Percentiles rank a stretch among this genome's conserved stretches.
phyloP scores from a whole-genome alignment of 768 basidiomycete genomes.

The Arthromyces matolae region DNA sequence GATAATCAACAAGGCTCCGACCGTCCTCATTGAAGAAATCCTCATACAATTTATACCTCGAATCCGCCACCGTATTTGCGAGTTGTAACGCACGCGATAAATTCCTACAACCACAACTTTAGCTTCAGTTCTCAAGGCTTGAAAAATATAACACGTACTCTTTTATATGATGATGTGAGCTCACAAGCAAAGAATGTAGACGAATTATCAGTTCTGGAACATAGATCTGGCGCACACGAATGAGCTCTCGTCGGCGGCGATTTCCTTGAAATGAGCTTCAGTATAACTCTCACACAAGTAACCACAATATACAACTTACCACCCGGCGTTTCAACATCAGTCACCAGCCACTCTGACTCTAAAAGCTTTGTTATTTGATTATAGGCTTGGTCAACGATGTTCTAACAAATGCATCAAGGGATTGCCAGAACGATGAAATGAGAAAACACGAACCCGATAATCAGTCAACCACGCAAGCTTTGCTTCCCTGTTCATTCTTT shows the following conservation, averaged over 20 bases:
- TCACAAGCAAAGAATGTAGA: constrained; percentile 68
- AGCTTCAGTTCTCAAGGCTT: background rate
- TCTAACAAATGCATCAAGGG: constrained; percentile 29
- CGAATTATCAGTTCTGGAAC: constrained; percentile 88
- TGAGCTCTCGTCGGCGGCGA: constrained; percentile 60
- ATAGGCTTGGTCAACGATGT: constrained; percentile 57
- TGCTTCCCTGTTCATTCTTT: constrained; percentile 56
- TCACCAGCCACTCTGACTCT: constrained; percentile 73
- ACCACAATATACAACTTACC: constrained; percentile 28
- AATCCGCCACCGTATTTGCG: constrained; percentile 84
- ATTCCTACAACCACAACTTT: constrained; percentile 45
- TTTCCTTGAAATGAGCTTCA: constrained; percentile 33
- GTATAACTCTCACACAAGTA: background rate
- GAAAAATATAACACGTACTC: constrained; percentile 42
- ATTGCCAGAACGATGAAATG: background rate
- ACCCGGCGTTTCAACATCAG: constrained; percentile 42
- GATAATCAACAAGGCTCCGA: constrained; percentile 64
- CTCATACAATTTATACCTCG: constrained; percentile 79
- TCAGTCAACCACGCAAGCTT: constrained; percentile 59
- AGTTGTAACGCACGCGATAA: constrained; percentile 72
- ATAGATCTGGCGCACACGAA: constrained; percentile 83
- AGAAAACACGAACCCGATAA: constrained; percentile 46
- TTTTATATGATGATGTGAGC: constrained; percentile 60
- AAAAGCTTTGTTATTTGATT: constrained; percentile 68
- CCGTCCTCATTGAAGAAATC: constrained; percentile 72